Evolutionary conservation across 1,284 basidiomycete genomes (phyloP).

Genomic region (Clitocybe nebularis): DNA sequence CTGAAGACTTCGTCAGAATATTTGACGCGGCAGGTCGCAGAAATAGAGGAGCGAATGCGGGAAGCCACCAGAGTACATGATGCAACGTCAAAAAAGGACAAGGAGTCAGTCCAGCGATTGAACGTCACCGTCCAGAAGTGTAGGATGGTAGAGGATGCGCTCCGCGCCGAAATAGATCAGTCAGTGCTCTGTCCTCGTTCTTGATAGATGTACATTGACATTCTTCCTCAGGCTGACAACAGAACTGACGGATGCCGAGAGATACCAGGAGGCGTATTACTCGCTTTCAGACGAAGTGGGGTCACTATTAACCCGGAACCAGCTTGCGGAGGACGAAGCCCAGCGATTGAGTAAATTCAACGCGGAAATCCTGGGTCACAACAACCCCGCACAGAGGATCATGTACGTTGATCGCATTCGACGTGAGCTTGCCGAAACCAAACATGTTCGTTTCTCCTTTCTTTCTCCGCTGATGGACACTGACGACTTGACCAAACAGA

Average conservation of each 20-base stretch:
- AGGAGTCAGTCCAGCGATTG: conserved; percentile 43
- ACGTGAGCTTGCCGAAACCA: conserved; percentile 63
- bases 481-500: conserved; percentile 39
- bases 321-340: conserved; percentile 71
- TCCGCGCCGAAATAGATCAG: conserved; percentile 62
- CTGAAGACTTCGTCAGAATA: conserved; percentile 23
- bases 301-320: conserved; percentile 60
- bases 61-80: conserved; percentile 27
- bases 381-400: conserved; percentile 71
- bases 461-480: too few species aligned
- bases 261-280: conserved; percentile 66
- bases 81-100: conserved; percentile 44
- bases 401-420: conserved; percentile 72
- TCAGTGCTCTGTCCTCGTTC: conserved; percentile 24
- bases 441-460: conserved; percentile 47
- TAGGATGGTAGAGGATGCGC: conserved; percentile 57
- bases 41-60: conserved; percentile 27
- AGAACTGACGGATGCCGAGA: conserved; percentile 55
- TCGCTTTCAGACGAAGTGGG: conserved; percentile 59
- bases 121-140: conserved; percentile 46
- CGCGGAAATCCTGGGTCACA: conserved; percentile 70
- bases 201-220: conserved; percentile 6
- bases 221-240: conserved; percentile 41
- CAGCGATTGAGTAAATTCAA: conserved; percentile 66
- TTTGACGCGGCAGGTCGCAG: conserved; percentile 26